Evolutionary conservation across 2,329 filamentous ascomycete genomes (phyloP).

Genomic region (Ascosphaera apis): DNA sequence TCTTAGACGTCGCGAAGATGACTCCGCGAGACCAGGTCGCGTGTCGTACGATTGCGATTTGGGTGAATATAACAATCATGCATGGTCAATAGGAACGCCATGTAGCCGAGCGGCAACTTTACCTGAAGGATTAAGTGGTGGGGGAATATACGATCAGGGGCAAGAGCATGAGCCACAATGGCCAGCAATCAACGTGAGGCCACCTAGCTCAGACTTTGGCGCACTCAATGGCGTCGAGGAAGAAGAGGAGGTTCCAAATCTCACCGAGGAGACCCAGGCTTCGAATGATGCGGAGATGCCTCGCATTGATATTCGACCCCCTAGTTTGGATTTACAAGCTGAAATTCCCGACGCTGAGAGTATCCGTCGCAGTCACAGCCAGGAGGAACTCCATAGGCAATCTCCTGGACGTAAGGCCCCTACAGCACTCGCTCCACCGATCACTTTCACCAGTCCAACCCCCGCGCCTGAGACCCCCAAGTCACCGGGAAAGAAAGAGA

Average conservation of each 20-base stretch:
- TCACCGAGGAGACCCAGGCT: background rate
- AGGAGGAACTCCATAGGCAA: background rate
- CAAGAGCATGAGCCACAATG: background rate
- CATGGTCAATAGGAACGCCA: slow-evolving; percentile 3
- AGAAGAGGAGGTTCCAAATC: background rate
- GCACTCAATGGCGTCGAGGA: too few species aligned
- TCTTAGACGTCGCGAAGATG: slow-evolving; percentile 22
- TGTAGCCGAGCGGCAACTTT: background rate
- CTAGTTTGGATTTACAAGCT: background rate
- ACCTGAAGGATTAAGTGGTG: background rate
- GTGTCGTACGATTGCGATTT: background rate
- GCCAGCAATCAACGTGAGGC: background rate
- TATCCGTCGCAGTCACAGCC: background rate
- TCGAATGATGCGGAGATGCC: background rate
- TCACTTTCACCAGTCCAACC: background rate
- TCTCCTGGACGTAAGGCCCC: background rate
- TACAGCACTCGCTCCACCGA: background rate
- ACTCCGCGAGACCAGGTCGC: background rate
- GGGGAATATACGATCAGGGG: background rate
- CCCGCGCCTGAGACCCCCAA: background rate
- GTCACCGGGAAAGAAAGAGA: background rate
- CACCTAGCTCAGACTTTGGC: background rate
- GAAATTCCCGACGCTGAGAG: background rate
- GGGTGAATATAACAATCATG: background rate
- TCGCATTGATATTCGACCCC: background rate